A percentile compares a stretch with the other conserved stretches of the same genome.
Conservation (phyloP, 2,329 filamentous ascomycete species). For the Alternaria ethzedia region DNA sequence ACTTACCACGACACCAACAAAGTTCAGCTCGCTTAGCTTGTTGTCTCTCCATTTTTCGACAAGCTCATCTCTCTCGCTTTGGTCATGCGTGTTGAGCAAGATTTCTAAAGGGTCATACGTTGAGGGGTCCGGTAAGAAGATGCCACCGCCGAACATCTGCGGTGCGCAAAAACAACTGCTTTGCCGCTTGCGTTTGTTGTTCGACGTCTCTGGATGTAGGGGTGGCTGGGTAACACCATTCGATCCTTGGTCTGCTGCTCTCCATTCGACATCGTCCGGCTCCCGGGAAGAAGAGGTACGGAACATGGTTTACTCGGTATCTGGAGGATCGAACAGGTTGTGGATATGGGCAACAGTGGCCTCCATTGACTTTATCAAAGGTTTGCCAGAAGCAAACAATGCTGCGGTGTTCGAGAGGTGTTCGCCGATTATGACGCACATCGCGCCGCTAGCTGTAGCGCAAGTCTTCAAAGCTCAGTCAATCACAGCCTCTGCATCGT, state of each 20-base stretch:
- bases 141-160: constrained; percentile 41
- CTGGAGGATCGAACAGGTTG: too few relatives aligned
- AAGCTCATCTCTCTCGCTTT: constrained; percentile 42
- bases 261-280: neutral
- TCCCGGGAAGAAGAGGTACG: neutral
- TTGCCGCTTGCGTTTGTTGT: constrained; percentile 1
- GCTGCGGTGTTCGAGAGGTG: neutral
- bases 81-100: constrained; percentile 44
- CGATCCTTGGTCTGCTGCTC: neutral
- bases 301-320: neutral
- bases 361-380: neutral
- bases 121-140: constrained; percentile 38
- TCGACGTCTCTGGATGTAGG: neutral
- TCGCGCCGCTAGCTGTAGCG: neutral
- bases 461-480: too few relatives aligned
- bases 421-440: neutral
- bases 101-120: constrained; percentile 47
- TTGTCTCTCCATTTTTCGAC: constrained; percentile 49
- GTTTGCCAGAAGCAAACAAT: neutral
- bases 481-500: too few relatives aligned
- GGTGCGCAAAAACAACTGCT: constrained; percentile 11
- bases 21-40: constrained; percentile 50
- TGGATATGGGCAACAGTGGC: neutral
- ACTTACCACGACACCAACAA: constrained; percentile 51
- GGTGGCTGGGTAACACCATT: neutral